A percentile compares a stretch with the other conserved stretches of the same genome.
These are phyloP conservation scores for Yamadazyma diddensiae DNA, from an alignment of 1,139 yeast species.

Conservation along the genomic window DNA sequence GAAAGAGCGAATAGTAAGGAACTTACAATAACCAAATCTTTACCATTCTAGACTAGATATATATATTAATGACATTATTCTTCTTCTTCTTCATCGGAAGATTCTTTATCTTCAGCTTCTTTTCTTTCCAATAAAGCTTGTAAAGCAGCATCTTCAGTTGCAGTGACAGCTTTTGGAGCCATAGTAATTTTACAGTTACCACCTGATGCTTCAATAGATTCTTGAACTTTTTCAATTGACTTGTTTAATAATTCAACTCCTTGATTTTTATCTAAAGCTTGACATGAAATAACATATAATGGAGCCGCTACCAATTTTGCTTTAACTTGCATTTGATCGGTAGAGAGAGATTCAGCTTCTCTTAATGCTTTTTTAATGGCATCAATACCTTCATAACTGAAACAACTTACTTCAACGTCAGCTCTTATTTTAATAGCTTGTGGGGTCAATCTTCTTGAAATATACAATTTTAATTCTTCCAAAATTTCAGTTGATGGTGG, in stretches of 20 bases:
- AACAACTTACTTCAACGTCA: conserved; percentile 95
- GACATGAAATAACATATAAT: conserved; percentile 87
- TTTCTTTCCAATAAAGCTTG: conserved; percentile 78
- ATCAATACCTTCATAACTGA: conserved; percentile 95
- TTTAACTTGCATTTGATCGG: conserved; percentile 82
- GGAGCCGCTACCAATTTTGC: conserved; percentile 98
- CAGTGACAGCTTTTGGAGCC: conserved; percentile 99
- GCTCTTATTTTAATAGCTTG: conserved; percentile 98
- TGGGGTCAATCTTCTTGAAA: conserved; percentile 92
- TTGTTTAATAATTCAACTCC: conserved; percentile 77
- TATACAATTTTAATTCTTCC: conserved; percentile 80
- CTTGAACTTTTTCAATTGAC: conserved; percentile 75
- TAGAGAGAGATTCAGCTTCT: conserved; percentile 82
- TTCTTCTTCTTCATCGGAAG: conserved; percentile 46
- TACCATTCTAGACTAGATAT: conserved; percentile 17
- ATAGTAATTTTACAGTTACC: conserved; percentile 91
- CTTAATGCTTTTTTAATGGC: conserved; percentile 88
- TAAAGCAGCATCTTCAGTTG: conserved; percentile 96
- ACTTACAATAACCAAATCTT: conserved; percentile 28
- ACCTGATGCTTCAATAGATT: conserved; percentile 67
- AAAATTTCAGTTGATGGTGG: conserved; percentile 72
- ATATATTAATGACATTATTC: conserved; percentile 17
- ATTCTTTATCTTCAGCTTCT: conserved; percentile 46
- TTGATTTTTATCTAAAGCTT: conserved; percentile 85
- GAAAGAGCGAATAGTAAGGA: conserved; percentile 41